A percentile compares a stretch with the other conserved stretches of the same genome.
Evolutionary conservation across 257 asterid species (phyloP).

Genomic region (Solanum habrochaites): DNA sequence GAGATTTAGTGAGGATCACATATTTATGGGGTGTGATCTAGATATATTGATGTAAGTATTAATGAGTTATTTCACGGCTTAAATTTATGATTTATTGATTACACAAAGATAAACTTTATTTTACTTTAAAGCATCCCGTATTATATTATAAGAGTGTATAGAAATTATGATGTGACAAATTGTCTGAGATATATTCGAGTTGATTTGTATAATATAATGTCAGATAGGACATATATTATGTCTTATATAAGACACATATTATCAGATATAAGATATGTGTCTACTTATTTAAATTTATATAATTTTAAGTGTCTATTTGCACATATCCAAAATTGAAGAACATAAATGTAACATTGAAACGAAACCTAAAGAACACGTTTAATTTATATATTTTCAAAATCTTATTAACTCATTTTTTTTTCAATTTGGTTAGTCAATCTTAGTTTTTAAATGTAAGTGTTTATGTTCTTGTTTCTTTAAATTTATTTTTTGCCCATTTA

Average conservation of each 20-base stretch:
- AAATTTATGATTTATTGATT: too few relatives aligned
- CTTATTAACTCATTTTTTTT: background rate
- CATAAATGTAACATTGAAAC: too few relatives aligned
- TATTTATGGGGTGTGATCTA: background rate
- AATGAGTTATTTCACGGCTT: accelerated
- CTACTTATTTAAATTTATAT: too few relatives aligned
- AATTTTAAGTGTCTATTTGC: background rate
- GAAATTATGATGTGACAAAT: background rate
- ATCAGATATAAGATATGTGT: too few relatives aligned
- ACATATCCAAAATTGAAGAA: accelerated
- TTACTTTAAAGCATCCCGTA: background rate
- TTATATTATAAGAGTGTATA: too few relatives aligned
- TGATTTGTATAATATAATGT: too few relatives aligned
- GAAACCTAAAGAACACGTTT: too few relatives aligned
- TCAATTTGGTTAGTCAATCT: background rate
- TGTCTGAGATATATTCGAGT: background rate
- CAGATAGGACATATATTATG: too few relatives aligned
- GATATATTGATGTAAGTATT: background rate
- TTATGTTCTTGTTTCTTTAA: background rate
- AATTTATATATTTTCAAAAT: too few relatives aligned
- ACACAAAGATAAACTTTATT: too few relatives aligned
- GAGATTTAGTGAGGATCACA: background rate
- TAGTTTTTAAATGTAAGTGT: background rate
- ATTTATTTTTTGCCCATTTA: background rate
- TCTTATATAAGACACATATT: too few relatives aligned